Evolutionary conservation across 179 eudicot genomes (phyloP), one percentile per base, ranked within the genome.

Genomic region (Kewa caespitosa): DNA sequence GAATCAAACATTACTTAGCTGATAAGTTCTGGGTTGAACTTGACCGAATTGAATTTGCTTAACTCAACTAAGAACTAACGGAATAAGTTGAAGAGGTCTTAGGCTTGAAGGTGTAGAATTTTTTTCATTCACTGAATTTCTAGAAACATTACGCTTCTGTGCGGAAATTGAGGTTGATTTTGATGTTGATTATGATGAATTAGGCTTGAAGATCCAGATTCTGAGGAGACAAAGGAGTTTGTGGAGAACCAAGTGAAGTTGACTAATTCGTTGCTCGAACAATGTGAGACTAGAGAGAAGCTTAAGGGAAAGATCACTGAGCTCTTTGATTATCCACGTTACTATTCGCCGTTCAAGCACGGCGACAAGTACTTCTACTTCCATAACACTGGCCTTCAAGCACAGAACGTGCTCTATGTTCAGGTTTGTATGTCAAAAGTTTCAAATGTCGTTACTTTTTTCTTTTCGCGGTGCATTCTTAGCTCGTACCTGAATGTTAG

Each of bases 201-300:
- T 76, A 95, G 99, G 99, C 91, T 95, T 54, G 98, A 95, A 84
- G 97, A 95, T 83, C 98, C 99, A 36, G 99, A 95, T 74, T 86
- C 97, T 0, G 92, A 89, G 34, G 98, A 93, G 81, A 88, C 89
- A 1, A 96, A 87, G 69, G 92, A 91, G 18, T 93, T 93, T 62
- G 98, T 96, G 25, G 84, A 91, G 61, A 89, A 86, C 69, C 99
- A 96, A 74, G 95, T 90, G 79, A 68, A 87, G 69, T 79, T 96
- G 74, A 87, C 98, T 0, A 93, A 91, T 12, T 86, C 92, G 1
- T 85, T 96, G 71, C 88, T 96, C 17, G 50, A 83, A 60, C 82
- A 85, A 69, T 96, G 99, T 54, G 96, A 93, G 10, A 86, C 90
- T 0, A 90, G 94, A 75, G 92, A 85, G 12, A 93, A 91, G 86